Evolutionary conservation across 2,329 filamentous ascomycete genomes (phyloP), one percentile per base, ranked within the genome.

Genomic region (Hymenoscyphus fructigenus): DNA sequence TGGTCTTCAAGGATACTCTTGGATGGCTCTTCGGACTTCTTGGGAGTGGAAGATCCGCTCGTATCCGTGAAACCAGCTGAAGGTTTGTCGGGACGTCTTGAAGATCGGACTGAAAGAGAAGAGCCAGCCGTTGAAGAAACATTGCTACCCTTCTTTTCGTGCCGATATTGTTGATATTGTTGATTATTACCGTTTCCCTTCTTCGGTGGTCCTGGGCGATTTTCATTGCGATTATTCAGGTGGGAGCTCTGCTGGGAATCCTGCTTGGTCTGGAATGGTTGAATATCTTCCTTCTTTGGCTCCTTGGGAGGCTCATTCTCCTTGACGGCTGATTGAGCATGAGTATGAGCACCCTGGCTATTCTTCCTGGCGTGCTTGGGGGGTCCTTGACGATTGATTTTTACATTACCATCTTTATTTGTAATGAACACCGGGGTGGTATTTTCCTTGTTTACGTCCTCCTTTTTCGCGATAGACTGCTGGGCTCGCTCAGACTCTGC

Each of bases 1-100:
- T 61, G 47, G 34, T 68, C 60, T 20, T 61, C 60, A 20, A 68
- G n/a, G 14, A 62, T 47, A 57, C 41, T n/a, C 57, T 57, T 38
- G 20, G 34, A 32, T 62, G 64, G n/a, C 50, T 61, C 17, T 53
- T 62, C 28, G 3, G 53, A 23, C 59, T 63, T 14, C 12, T 32
- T 56, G 56, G 61, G 55, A 5, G 55, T 63, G n/a, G 57, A 50
- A 12, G 44, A 50, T 23, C n/a, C 44, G 20, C n/a, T 23, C 10
- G 26, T 23, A 50, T 50, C 20, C 9, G 44, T 23, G 10, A 50
- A 14, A 9, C 44, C 44, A 50, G 7, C 44, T 20, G 44, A 26
- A 50, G 44, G 20, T 50, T 50, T 50, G n/a, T 36, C 34, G 34
- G 34, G 14, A 15, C 34, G 34, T 36, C 34, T 36, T 32, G 29